Conservation (phyloP, 1,284 basidiomycete species). For the Amylostereum areolatum region DNA sequence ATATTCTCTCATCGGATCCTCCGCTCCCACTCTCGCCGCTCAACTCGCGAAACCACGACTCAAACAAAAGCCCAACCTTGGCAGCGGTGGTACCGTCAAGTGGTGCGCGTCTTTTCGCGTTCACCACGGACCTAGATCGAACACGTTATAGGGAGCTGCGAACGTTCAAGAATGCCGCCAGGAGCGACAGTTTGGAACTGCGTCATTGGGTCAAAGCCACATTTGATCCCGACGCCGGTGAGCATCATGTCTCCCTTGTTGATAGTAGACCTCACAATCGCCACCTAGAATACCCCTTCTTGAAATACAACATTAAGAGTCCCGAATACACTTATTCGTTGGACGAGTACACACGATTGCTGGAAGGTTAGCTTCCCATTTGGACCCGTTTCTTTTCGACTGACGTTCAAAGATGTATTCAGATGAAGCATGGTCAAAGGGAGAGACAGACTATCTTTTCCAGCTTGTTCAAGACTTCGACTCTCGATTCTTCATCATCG, state of each 20-base stretch:
- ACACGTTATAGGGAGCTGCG: slow-evolving; percentile 62
- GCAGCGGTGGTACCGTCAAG: slow-evolving; percentile 55
- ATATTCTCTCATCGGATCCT: slow-evolving; percentile 90
- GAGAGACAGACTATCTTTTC: slow-evolving; percentile 95
- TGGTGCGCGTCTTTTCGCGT: slow-evolving; percentile 37
- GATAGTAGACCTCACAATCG: slow-evolving; percentile 1
- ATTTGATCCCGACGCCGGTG: slow-evolving; percentile 50
- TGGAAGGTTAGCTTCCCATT: slow-evolving; percentile 52
- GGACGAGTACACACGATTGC: slow-evolving; percentile 82
- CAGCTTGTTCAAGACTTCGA: slow-evolving; percentile 79
- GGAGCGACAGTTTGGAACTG: slow-evolving; percentile 55
- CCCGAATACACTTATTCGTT: slow-evolving; percentile 79
- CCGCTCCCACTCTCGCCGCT: slow-evolving; percentile 76
- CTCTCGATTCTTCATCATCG: slow-evolving; percentile 84
- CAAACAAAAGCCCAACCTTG: slow-evolving; percentile 78
- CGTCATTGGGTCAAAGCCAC: slow-evolving; percentile 67
- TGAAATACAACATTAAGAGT: slow-evolving; percentile 73
- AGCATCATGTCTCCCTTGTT: slow-evolving; percentile 7
- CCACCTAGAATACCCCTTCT: slow-evolving; percentile 64
- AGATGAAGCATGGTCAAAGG: slow-evolving; percentile 89
- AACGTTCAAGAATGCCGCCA: slow-evolving; percentile 60
- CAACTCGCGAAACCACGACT: slow-evolving; percentile 78
- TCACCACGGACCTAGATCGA: too few species aligned
- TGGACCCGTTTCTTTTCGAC: too few species aligned
- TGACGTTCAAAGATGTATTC: neutral